Percentiles rank a stretch among this genome's conserved stretches.
Evolutionary conservation across 1,139 yeast species (phyloP).

Genomic region (Lodderomyces orthopsilosis): DNA sequence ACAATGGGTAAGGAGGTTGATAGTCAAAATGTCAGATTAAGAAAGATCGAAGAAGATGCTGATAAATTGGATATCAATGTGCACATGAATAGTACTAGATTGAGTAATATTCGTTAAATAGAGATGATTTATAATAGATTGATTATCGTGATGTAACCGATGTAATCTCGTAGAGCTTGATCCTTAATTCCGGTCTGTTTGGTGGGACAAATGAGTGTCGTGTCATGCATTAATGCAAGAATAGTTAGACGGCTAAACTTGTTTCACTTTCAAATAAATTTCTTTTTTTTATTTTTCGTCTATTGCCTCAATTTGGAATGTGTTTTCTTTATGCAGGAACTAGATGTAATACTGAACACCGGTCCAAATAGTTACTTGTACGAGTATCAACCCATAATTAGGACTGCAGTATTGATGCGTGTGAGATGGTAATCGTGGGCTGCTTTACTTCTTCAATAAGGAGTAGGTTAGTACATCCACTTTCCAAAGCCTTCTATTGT

Average conservation of each 20-base stretch:
- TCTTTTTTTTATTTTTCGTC: not conserved
- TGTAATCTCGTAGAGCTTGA: not conserved
- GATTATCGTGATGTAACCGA: too few species aligned
- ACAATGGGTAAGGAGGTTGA: conserved; percentile 50
- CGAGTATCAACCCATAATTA: too few species aligned
- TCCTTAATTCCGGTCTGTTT: not conserved
- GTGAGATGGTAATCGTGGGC: not conserved
- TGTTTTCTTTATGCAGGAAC: not conserved
- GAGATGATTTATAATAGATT: not conserved
- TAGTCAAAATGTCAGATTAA: conserved; percentile 47
- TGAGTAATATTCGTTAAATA: conserved; percentile 39
- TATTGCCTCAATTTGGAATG: not conserved
- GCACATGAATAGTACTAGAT: conserved; percentile 47
- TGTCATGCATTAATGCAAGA: not conserved
- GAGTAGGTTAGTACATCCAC: too few species aligned
- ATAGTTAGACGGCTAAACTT: not conserved
- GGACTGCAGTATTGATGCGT: too few species aligned
- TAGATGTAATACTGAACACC: too few species aligned
- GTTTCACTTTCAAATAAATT: not conserved
- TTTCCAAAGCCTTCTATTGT: too few species aligned
- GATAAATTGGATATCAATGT: conserved; percentile 55
- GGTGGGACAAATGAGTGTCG: not conserved
- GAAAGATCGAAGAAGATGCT: conserved; percentile 54
- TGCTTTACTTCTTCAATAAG: too few species aligned
- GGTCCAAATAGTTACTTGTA: too few species aligned